Evolutionary conservation across 2,329 filamentous ascomycete genomes (phyloP), one percentile per base, ranked within the genome.

Genomic region (Diaporthe australafricana): DNA sequence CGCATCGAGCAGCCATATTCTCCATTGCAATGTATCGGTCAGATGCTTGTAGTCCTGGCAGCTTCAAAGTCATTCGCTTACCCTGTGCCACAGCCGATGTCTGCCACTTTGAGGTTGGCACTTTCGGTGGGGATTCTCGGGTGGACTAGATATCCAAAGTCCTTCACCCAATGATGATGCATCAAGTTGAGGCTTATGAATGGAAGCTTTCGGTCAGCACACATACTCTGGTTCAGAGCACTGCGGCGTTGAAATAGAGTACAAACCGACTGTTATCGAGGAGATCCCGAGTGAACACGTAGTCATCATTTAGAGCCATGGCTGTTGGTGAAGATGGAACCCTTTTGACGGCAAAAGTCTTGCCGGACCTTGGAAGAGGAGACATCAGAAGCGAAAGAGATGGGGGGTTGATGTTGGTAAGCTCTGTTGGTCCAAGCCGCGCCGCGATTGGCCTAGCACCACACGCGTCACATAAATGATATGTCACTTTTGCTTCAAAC

Each of bases 31-130:
- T 35, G 6, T 1, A 12, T 7, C n/a, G n/a, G n/a, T n/a, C n/a
- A 30, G 17, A 7, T 55, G 11, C 63, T n/a, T 32, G n/a, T n/a
- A n/a, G 55, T 5, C 14, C 7, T 53, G 16, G 25, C 25, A 3
- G n/a, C 2, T 73, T 20, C 12, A 14, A 40, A 40, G 12, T 1
- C 2, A 42, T 25, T 17, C 2, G 25, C 71, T 52, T 30, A 78
- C 77, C 70, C 76, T 20, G 77, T 78, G 32, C 77, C 76, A 3
- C 75, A 76, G 32, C 76, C 78, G 22, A 79, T 71, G 60, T 79
- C 78, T 38, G 77, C 76, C 12, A 79, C 56, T 7, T 73, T 60
- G 8, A 78, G 40, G 38, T 71, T 52, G 8, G 70, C 22, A 1
- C 9, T 47, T 1, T 74, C 48, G 9, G 45, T 74, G 16, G 74